A percentile compares a stretch with the other conserved stretches of the same genome.
These are phyloP conservation scores for Fragaria nilgerrensis DNA, from an alignment of 306 rosid genomes.

Conservation along the genomic window DNA sequence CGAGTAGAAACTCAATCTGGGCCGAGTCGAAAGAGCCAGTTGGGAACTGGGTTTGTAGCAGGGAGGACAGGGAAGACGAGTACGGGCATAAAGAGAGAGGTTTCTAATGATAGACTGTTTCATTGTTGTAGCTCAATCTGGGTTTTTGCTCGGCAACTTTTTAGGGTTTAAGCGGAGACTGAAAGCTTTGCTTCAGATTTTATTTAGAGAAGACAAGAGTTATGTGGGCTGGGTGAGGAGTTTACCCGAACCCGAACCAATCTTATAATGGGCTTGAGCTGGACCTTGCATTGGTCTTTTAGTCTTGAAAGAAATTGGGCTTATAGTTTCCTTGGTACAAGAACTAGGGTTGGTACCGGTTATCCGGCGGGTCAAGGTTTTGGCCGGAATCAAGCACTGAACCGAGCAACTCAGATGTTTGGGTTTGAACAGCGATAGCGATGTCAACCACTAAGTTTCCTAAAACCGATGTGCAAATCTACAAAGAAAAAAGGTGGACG, in stretches of 20 bases:
- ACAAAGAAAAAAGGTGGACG: too few species aligned
- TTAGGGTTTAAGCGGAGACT: constrained; percentile 4
- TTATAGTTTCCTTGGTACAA: not conserved
- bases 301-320: not conserved
- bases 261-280: not conserved
- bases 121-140: constrained; percentile 34
- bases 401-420: not conserved
- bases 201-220: not conserved
- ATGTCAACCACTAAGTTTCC: not conserved
- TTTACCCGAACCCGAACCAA: not conserved
- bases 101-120: constrained; percentile 34
- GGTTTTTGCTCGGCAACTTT: not conserved
- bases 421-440: not conserved
- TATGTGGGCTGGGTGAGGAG: not conserved
- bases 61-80: constrained; percentile 28
- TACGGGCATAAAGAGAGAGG: constrained; percentile 38
- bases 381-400: not conserved
- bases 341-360: not conserved
- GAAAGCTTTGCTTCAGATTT: not conserved
- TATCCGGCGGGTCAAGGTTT: not conserved
- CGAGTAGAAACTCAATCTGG: constrained; percentile 46
- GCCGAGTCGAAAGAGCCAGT: constrained; percentile 25
- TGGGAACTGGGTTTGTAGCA: constrained; percentile 8
- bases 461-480: not conserved
- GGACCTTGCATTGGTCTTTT: not conserved